Evolutionary conservation across 306 rosid species (phyloP).

Genomic region (Cyclanthera cordifolia): DNA sequence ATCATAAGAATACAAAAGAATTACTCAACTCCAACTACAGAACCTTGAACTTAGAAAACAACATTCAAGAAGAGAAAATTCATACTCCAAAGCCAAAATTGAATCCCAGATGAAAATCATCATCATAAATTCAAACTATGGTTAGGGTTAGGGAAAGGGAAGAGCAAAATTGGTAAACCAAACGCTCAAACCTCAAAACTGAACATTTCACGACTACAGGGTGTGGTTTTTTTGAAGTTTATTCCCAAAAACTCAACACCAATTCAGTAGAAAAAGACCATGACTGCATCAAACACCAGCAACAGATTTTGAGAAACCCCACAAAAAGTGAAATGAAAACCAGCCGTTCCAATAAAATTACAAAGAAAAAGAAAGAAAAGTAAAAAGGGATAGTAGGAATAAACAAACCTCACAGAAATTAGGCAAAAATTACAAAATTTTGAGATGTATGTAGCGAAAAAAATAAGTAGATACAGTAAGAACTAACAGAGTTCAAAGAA

Average conservation of each 20-base stretch:
- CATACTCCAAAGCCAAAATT: background rate
- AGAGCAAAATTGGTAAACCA: background rate
- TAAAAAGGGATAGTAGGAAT: background rate
- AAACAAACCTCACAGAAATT: background rate
- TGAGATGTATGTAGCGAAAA: too few species aligned
- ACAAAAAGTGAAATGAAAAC: background rate
- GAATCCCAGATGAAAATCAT: background rate
- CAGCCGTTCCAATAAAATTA: background rate
- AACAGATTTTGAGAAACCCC: constrained; percentile 7
- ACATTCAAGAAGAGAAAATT: background rate
- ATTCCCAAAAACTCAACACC: background rate
- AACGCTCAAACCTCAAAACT: background rate
- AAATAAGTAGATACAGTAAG: too few species aligned
- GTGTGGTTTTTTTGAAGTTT: background rate
- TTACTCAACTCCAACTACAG: background rate
- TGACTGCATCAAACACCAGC: background rate
- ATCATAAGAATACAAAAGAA: background rate
- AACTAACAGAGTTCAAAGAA: background rate
- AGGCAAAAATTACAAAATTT: background rate
- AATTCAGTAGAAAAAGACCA: background rate
- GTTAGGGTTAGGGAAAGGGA: background rate
- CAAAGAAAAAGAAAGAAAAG: background rate
- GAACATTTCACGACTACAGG: background rate
- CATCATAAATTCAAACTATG: background rate
- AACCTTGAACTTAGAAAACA: background rate